Base-by-base conservation (phyloP, 2,329 filamentous ascomycete species). In the Trichophaea hybrida region DNA sequence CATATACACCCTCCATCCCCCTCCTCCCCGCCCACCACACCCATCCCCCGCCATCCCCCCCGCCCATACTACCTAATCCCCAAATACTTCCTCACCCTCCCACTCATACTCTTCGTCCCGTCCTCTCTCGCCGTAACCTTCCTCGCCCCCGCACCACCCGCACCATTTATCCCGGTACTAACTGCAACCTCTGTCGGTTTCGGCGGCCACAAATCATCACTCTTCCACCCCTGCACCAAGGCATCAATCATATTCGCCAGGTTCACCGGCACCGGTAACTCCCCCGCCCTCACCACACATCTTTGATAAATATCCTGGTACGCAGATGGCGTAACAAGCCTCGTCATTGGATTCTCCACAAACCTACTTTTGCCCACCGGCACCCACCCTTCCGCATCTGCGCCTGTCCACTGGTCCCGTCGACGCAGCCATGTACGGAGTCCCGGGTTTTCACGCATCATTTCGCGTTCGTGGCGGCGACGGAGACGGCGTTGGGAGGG, bases 201-300 rank as follows among this genome's bases (percentile, higher is more conserved):
- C 40, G 67, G 65, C 13, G 67, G 67, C 67, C 67, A 69, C 57
- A 66, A 60, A 6, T 66, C 65, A 52, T 69, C 67, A 15, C 59
- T 60, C 51, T 68, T 66, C 67, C 67, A 69, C 43, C 67, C 67
- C 34, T 65, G 59, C 8, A 68, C 62, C 12, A 69, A 58, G 13
- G 66, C 66, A 32, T 65, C 65, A 15, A 61, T 64, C 61, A 69
- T 64, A 37, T 68, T 65, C 24, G 60, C 57, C 17, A 69, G 59
- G 37, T 65, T 65, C 32, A 69, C 67, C 24, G 67, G 67, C 12
- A 69, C 63, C 5, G 64, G 66, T 1, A 67, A 66, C 10, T 64
- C 63, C 17, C 61, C 62, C 15, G 61, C 58, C 5, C 63, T 61
- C 32, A 66, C 60, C 7, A 68, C 65, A 44, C 67, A 65, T 17